A percentile compares a stretch with the other conserved stretches of the same genome.
Evolutionary conservation across 257 asterid genomes (phyloP).

Genomic region (Salvia splendens): DNA sequence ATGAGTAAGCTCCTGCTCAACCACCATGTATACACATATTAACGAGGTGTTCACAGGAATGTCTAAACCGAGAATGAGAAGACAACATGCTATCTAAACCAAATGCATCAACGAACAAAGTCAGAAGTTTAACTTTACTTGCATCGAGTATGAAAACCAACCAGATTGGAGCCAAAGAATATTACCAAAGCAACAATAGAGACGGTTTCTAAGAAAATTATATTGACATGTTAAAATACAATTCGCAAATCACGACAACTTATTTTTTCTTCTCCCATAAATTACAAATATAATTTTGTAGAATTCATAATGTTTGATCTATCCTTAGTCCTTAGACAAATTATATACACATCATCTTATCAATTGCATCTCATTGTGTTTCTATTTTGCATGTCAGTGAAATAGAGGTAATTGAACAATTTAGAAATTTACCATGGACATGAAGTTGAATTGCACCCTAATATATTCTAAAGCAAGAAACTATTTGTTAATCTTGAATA

Average conservation of each 20-base stretch:
- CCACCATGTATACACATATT: conserved; percentile 18
- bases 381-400: neutral
- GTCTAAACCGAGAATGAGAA: conserved; percentile 11
- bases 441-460: conserved; percentile 23
- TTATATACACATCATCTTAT: neutral
- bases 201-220: neutral
- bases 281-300: neutral
- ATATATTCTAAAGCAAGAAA: conserved; percentile 25
- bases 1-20: conserved; percentile 62
- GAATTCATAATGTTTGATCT: neutral
- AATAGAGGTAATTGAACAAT: neutral
- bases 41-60: conserved; percentile 14
- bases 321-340: neutral
- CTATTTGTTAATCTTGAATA: conserved; percentile 4
- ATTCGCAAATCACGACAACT: neutral
- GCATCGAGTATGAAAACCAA: neutral
- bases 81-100: neutral
- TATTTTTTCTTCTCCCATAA: neutral
- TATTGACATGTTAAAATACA: neutral
- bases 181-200: neutral
- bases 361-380: conserved; percentile 11
- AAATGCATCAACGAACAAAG: conserved; percentile 7
- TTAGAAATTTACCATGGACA: too few species aligned
- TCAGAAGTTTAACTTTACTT: neutral
- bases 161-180: neutral